These are phyloP conservation scores for Lactifluus subvellereus DNA, from an alignment of 768 basidiomycete genomes.

Conservation along the genomic window DNA sequence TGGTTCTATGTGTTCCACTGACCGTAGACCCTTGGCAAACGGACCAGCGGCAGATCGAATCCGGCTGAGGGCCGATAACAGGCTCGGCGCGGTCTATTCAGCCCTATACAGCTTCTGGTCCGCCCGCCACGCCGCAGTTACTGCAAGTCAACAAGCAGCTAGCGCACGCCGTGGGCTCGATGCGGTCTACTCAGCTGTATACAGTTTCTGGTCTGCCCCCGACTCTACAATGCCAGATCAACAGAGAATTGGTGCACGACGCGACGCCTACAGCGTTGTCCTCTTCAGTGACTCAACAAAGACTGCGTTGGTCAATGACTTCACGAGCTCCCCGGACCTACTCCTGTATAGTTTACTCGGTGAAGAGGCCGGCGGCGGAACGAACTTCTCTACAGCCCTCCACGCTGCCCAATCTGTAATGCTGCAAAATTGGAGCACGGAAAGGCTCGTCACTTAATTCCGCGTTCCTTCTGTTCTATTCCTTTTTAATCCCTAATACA, in stretches of 20 bases:
- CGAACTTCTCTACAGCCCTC: conserved; percentile 42
- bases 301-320: conserved; percentile 40
- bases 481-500: conserved; percentile 20
- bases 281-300: conserved; percentile 35
- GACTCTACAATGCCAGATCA: conserved; percentile 30
- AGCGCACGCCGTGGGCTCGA: conserved; percentile 35
- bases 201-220: conserved; percentile 47
- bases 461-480: not conserved
- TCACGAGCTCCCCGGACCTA: conserved; percentile 40
- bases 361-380: conserved; percentile 34
- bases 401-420: conserved; percentile 34
- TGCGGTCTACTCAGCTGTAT: conserved; percentile 41
- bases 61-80: conserved; percentile 35
- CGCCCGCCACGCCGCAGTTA: conserved; percentile 40
- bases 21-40: conserved; percentile 40
- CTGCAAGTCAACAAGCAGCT: conserved; percentile 22
- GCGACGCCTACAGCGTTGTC: conserved; percentile 55
- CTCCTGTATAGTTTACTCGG: conserved; percentile 38
- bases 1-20: conserved; percentile 40
- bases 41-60: conserved; percentile 39
- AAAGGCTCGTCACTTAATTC: conserved; percentile 33
- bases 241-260: conserved; percentile 26
- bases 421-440: conserved; percentile 44
- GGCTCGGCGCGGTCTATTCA: conserved; percentile 54
- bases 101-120: conserved; percentile 52